Conservation (phyloP, 1,284 basidiomycete species). For the Grifola frondosa region DNA sequence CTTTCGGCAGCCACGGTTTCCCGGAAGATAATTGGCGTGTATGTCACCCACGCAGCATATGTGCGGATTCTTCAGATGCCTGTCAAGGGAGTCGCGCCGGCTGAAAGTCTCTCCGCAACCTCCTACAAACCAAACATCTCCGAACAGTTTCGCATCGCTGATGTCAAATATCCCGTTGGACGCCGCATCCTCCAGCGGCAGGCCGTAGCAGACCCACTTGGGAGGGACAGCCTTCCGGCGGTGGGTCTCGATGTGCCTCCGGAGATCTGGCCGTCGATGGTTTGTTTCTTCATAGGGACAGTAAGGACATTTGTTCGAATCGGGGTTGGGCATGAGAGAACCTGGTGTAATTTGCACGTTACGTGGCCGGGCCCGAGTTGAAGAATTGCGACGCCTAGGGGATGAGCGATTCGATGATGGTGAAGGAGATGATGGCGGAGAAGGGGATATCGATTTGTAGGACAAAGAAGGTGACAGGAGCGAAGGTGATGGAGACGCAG, state of each 20-base stretch:
- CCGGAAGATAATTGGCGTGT: slow-evolving; percentile 6
- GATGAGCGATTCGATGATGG: too few species aligned
- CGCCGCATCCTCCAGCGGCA: slow-evolving; percentile 36
- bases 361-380: too few species aligned
- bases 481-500: too few species aligned
- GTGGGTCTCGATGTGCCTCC: slow-evolving; percentile 52
- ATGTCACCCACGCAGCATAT: slow-evolving; percentile 38
- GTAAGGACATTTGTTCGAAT: slow-evolving; percentile 7
- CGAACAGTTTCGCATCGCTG: too few species aligned
- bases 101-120: slow-evolving; percentile 56
- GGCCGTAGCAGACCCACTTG: slow-evolving; percentile 41
- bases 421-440: too few species aligned
- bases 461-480: too few species aligned
- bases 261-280: slow-evolving; percentile 49
- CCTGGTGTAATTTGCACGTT: too few species aligned
- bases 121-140: too few species aligned
- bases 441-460: too few species aligned
- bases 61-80: slow-evolving; percentile 49
- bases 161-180: slow-evolving; percentile 26
- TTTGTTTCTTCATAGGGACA: slow-evolving; percentile 31
- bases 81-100: slow-evolving; percentile 54
- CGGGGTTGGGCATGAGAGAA: too few species aligned
- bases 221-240: slow-evolving; percentile 33
- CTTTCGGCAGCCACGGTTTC: too few species aligned
- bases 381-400: too few species aligned